Evolutionary conservation across 2,329 filamentous ascomycete genomes (phyloP).

Genomic region (Tympanopsis confertula): DNA sequence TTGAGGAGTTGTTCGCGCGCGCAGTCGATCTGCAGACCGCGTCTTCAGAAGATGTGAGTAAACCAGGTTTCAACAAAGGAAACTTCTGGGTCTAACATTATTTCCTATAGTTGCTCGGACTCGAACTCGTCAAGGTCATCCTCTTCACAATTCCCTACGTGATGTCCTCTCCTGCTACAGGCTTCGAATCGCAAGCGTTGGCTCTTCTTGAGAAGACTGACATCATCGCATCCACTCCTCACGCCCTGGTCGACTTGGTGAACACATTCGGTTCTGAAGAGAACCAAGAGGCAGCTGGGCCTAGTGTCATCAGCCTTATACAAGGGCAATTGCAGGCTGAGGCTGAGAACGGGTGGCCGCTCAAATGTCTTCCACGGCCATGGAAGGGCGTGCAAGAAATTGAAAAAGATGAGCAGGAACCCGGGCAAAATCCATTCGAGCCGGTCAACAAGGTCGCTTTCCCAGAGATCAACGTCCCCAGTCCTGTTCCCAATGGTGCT

Average conservation of each 20-base stretch:
- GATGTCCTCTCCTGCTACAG: slow-evolving; percentile 44
- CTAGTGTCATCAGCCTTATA: slow-evolving; percentile 51
- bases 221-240: slow-evolving; percentile 55
- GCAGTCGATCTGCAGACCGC: slow-evolving; percentile 61
- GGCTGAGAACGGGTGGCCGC: slow-evolving; percentile 42
- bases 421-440: slow-evolving; percentile 10
- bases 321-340: slow-evolving; percentile 54
- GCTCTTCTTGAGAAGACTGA: slow-evolving; percentile 58
- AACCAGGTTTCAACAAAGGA: background rate
- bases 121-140: slow-evolving; percentile 65
- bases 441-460: slow-evolving; percentile 44
- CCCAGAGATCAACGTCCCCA: slow-evolving; percentile 48
- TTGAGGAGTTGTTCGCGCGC: slow-evolving; percentile 57
- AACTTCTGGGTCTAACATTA: background rate
- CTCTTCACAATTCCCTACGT: slow-evolving; percentile 61
- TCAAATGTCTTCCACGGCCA: slow-evolving; percentile 29
- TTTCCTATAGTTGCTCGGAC: slow-evolving; percentile 15
- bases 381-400: slow-evolving; percentile 26
- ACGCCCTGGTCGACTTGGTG: slow-evolving; percentile 53
- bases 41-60: slow-evolving; percentile 54
- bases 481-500: slow-evolving; percentile 43
- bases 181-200: slow-evolving; percentile 41
- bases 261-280: slow-evolving; percentile 48
- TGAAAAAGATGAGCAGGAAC: slow-evolving; percentile 22
- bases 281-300: slow-evolving; percentile 37